A percentile compares a stretch with the other conserved stretches of the same genome.
phyloP scores from a whole-genome alignment of 176 grass and related monocot genomes.

The Areca catechu region DNA sequence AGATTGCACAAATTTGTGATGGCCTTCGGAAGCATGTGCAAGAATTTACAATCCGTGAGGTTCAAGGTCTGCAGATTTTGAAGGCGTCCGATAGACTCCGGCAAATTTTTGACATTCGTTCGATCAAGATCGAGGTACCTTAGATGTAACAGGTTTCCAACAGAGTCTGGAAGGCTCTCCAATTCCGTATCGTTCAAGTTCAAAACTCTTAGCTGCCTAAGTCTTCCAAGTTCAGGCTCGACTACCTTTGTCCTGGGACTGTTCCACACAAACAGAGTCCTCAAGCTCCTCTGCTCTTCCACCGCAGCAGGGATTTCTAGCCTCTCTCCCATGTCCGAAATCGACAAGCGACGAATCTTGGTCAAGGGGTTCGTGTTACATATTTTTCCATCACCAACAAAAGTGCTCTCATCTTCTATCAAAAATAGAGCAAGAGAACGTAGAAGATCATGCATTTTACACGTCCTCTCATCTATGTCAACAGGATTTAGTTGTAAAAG shows the following conservation, averaged over 20 bases:
- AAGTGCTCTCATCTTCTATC: slow-evolving; percentile 59
- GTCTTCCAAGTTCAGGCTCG: slow-evolving; percentile 40
- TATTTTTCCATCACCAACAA: slow-evolving; percentile 36
- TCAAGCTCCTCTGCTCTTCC: slow-evolving; percentile 60
- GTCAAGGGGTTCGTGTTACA: slow-evolving; percentile 26
- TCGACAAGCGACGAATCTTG: slow-evolving; percentile 48
- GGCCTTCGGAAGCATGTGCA: slow-evolving; percentile 12
- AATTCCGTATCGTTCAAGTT: slow-evolving; percentile 51
- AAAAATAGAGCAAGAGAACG: slow-evolving; percentile 38
- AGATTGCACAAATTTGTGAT: slow-evolving; percentile 12
- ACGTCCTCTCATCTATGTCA: slow-evolving; percentile 33
- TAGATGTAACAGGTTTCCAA: slow-evolving; percentile 56
- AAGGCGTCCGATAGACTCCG: slow-evolving; percentile 59
- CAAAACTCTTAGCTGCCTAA: slow-evolving; percentile 42
- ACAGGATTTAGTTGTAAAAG: slow-evolving; percentile 42
- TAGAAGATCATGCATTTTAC: slow-evolving; percentile 53
- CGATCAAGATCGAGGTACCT: slow-evolving; percentile 77
- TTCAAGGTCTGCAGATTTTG: slow-evolving; percentile 68
- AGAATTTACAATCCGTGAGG: neutral
- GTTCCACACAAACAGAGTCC: slow-evolving; percentile 54
- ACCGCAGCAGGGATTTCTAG: slow-evolving; percentile 40
- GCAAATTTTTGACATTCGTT: slow-evolving; percentile 52
- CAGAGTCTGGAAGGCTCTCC: slow-evolving; percentile 48
- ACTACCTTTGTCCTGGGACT: slow-evolving; percentile 46
- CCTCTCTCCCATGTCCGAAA: slow-evolving; percentile 40